phyloP scores from a whole-genome alignment of 148 eudicot genomes.

The Persicaria maculosa region DNA sequence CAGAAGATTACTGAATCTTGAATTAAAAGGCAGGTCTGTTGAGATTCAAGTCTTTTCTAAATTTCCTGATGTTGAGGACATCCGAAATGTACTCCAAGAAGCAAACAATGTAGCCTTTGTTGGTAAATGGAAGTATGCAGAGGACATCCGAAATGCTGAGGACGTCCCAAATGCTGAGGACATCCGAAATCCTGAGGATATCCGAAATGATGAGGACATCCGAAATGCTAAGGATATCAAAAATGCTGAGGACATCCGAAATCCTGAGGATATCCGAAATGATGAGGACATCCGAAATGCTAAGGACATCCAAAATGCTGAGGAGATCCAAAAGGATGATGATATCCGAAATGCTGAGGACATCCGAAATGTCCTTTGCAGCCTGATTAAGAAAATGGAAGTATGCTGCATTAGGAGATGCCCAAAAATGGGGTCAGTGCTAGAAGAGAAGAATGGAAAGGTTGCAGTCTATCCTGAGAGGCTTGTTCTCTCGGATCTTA shows the following conservation, averaged over 20 bases:
- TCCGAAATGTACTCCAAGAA: neutral
- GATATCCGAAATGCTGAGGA: too few relatives aligned
- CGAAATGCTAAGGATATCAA: too few relatives aligned
- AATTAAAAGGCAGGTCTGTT: neutral
- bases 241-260: too few relatives aligned
- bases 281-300: too few relatives aligned
- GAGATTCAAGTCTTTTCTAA: slow-evolving; percentile 3
- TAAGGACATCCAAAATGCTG: too few relatives aligned
- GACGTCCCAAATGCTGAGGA: too few relatives aligned
- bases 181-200: too few relatives aligned
- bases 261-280: too few relatives aligned
- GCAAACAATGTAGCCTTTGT: slow-evolving; percentile 10
- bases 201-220: too few relatives aligned
- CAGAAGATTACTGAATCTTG: slow-evolving; percentile 11
- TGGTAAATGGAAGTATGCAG: neutral
- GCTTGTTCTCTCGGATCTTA: slow-evolving; percentile 21
- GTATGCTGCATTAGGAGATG: slow-evolving; percentile 37
- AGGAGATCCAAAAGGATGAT: too few relatives aligned
- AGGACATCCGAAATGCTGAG: too few relatives aligned
- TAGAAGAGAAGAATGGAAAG: neutral
- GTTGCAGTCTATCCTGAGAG: slow-evolving; percentile 11
- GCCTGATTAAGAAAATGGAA: slow-evolving; percentile 4
- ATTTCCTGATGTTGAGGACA: neutral
- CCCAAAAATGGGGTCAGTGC: slow-evolving; percentile 12
- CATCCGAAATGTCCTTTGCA: neutral